Evolutionary conservation across 352 stramenopile genomes (phyloP), one percentile per base, ranked within the genome.

Genomic region (Globisporangium acanthophoron): DNA sequence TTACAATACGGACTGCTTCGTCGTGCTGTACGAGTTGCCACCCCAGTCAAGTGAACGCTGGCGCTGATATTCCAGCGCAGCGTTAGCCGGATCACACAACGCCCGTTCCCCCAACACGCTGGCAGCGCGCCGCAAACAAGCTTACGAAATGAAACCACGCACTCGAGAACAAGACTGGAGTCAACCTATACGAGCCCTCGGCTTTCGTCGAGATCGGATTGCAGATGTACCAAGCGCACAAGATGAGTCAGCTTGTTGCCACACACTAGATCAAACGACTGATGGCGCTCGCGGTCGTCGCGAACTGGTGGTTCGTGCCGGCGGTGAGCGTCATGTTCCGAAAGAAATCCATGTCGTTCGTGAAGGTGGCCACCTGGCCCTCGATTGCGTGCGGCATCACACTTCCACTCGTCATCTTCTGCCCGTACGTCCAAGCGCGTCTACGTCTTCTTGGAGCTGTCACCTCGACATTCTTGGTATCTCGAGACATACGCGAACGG

Each of bases 261-360:
- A 47, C n/a, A n/a, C 13, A 31, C 54, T 69, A 56, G 65, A 59
- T 66, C 41, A 66, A 64, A 24, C 46, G 61, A 6, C 12, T 69
- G 3, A 63, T 47, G 29, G 53, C 54, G 16, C 11, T 48, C 21
- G 47, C 61, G n/a, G 44, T 73, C 21, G 50, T 70, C 21, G 29
- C 61, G 7, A 73, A 73, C 41, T 73, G 66, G 43, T 69, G 57
- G 54, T 62, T 61, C 24, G 69, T 59, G n/a, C 62, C 58, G 16
- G 33, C 69, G 9, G 18, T 64, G n/a, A 41, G 59, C n/a, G 49
- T 48, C 13, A 12, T 60, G 21, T 39, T 65, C 33, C 56, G 20
- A 12, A 54, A 60, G n/a, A 27, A 41, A 13, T 29, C 56, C 0
- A 8, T 57, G 16, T 35, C 56, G 20, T 59, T 70, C 9, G 46